Evolutionary conservation across 108 stramenopile genomes (phyloP).

Genomic region (Epipyxis sp.): DNA sequence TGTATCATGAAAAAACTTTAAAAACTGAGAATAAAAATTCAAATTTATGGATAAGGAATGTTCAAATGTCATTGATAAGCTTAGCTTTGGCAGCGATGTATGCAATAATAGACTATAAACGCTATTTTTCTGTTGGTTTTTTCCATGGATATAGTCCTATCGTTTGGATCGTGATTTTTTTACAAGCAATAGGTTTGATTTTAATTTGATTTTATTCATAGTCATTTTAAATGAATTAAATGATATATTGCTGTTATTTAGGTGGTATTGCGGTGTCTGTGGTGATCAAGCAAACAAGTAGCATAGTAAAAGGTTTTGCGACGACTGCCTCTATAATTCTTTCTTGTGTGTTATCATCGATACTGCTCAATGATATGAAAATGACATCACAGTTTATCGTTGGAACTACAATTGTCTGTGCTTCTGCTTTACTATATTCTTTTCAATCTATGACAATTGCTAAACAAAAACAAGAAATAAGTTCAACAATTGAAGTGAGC

Average conservation of each 20-base stretch:
- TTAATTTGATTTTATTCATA: too few relatives aligned
- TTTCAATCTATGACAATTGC: too few relatives aligned
- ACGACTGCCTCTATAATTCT: slow-evolving; percentile 1
- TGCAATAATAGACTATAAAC: neutral
- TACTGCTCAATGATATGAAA: neutral
- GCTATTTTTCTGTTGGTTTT: neutral
- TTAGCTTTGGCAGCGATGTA: neutral
- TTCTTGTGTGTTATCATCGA: neutral
- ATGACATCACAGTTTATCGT: neutral
- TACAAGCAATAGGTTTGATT: too few relatives aligned
- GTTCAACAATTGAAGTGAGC: too few relatives aligned
- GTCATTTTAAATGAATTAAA: too few relatives aligned
- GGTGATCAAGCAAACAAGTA: slow-evolving; percentile 15
- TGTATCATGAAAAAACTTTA: neutral
- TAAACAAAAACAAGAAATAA: too few relatives aligned
- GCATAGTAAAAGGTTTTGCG: slow-evolving; percentile 18
- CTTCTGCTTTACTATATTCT: too few relatives aligned
- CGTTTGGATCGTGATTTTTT: slow-evolving; percentile 17
- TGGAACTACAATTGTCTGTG: neutral
- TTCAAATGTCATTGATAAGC: neutral
- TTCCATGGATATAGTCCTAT: slow-evolving; percentile 15
- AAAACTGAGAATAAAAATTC: neutral
- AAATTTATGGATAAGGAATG: neutral
- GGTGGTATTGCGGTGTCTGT: slow-evolving; percentile 4
- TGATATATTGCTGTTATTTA: too few relatives aligned